A percentile compares a stretch with the other conserved stretches of the same genome.
phyloP scores from a whole-genome alignment of 2,329 filamentous ascomycete genomes.

The Fonsecaea monophora region DNA sequence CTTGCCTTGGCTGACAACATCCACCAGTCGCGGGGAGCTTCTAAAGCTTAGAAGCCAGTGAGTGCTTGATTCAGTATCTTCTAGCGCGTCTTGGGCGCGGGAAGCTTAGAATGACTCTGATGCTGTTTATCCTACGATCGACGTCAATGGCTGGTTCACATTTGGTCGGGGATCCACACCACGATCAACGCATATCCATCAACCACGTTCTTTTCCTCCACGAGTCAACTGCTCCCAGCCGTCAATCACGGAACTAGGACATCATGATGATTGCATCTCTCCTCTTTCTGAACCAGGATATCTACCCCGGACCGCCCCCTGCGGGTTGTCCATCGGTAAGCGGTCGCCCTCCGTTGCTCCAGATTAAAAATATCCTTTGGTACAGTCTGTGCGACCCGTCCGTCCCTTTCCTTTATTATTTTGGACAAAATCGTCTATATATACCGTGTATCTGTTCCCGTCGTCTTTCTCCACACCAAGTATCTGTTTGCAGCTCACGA shows the following conservation, averaged over 20 bases:
- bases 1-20: constrained; percentile 10
- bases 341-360: constrained; percentile 8
- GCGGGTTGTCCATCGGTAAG: constrained; percentile 1
- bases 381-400: background rate
- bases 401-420: background rate
- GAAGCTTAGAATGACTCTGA: constrained; percentile 15
- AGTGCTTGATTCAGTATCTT: constrained; percentile 10
- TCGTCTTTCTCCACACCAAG: background rate
- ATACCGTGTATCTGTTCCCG: background rate
- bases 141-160: constrained; percentile 18
- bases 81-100: constrained; percentile 18
- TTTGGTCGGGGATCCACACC: background rate
- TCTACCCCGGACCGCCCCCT: background rate
- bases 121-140: background rate
- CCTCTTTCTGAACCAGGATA: constrained; percentile 3
- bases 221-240: constrained; percentile 7
- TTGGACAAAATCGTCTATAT: background rate
- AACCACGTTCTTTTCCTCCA: constrained; percentile 6
- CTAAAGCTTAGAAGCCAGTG: background rate
- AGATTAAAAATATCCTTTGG: constrained; percentile 6
- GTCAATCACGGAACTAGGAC: constrained; percentile 18
- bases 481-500: background rate
- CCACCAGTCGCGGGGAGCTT: background rate
- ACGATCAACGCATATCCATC: constrained; percentile 6
- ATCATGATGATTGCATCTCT: constrained; percentile 9